Conservation (phyloP, 2,329 filamentous ascomycete species). For the Chrysoporthe deuterocubensis region DNA sequence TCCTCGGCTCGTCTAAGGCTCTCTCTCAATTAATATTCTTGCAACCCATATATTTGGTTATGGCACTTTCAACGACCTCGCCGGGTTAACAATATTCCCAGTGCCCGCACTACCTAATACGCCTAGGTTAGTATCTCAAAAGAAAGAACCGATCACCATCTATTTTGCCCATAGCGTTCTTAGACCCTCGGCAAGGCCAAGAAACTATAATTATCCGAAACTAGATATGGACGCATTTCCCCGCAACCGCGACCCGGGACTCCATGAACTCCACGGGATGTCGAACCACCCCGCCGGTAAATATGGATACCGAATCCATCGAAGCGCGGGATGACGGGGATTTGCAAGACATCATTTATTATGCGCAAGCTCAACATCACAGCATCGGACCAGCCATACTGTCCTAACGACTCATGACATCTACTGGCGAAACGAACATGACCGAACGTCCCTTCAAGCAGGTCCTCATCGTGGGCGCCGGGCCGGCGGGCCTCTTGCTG, state of each 20-base stretch:
- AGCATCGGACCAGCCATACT: not conserved
- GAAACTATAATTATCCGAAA: not conserved
- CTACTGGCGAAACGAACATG: conserved; percentile 1
- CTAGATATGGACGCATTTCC: not conserved
- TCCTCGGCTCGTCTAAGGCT: no score
- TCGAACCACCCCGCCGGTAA: not conserved
- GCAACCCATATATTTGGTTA: not conserved
- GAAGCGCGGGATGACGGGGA: not conserved
- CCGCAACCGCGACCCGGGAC: conserved; percentile 3
- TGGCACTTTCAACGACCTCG: not conserved
- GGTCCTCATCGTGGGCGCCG: conserved; percentile 51
- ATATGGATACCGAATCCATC: conserved; percentile 6
- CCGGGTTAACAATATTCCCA: not conserved
- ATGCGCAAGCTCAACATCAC: not conserved
- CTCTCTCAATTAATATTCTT: not conserved
- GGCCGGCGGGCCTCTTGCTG: conserved; percentile 54
- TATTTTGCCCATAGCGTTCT: not conserved
- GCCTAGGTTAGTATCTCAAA: not conserved
- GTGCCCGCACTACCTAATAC: not conserved
- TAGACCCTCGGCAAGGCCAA: not conserved
- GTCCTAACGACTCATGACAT: not conserved
- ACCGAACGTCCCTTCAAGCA: conserved; percentile 31
- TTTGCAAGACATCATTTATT: not conserved
- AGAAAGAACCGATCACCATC: not conserved
- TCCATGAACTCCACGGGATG: not conserved